phyloP scores from a whole-genome alignment of 169 alveolate species.

The Perkinsus chesapeaki region DNA sequence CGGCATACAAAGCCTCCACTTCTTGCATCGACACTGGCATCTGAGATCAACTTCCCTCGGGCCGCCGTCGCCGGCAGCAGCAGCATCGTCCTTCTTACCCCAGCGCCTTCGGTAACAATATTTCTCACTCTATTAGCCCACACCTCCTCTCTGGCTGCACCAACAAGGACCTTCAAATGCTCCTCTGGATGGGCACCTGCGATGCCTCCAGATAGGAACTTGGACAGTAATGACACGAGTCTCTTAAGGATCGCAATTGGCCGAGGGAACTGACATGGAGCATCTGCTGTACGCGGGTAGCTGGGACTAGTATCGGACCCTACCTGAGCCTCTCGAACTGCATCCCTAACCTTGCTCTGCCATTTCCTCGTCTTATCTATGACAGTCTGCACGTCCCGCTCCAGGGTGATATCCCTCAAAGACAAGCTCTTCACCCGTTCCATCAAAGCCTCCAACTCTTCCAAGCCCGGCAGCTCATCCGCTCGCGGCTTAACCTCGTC shows the following conservation, averaged over 20 bases:
- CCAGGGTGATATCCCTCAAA: background rate
- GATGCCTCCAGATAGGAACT: background rate
- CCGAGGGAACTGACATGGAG: background rate
- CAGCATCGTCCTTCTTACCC: too few relatives aligned
- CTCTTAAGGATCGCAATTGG: background rate
- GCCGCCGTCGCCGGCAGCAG: too few relatives aligned
- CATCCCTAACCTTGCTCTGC: background rate
- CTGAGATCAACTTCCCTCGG: too few relatives aligned
- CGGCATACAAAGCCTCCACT: background rate
- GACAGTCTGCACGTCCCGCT: background rate
- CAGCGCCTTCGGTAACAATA: background rate
- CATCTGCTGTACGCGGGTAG: background rate
- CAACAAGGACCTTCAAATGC: background rate
- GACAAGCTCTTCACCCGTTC: background rate
- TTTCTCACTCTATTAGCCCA: background rate
- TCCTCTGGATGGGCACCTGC: background rate
- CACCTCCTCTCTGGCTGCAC: background rate
- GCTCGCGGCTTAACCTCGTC: background rate
- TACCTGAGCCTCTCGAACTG: background rate
- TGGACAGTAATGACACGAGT: background rate
- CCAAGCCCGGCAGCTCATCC: background rate
- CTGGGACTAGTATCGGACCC: background rate
- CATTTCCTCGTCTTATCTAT: background rate
- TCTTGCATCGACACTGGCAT: background rate
- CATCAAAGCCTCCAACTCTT: background rate